Evolutionary conservation across 1,284 basidiomycete genomes (phyloP).

Genomic region (Pseudozyma sp.): DNA sequence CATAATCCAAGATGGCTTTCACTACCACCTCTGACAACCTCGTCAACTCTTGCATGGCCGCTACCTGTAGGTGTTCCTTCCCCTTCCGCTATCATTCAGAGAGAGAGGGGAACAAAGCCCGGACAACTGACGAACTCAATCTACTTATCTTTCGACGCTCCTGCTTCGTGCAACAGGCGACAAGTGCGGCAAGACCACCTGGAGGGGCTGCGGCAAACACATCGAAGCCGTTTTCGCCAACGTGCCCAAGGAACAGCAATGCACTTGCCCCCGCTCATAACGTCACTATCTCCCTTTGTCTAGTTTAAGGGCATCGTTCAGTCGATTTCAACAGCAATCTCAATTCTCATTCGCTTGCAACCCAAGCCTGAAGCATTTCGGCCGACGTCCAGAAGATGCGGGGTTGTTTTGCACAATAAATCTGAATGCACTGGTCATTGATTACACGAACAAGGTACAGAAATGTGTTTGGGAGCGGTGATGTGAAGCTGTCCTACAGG

Average conservation of each 20-base stretch:
- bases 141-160: neutral
- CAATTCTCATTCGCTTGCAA: no score
- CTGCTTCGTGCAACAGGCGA: constrained; percentile 28
- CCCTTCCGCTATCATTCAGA: neutral
- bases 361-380: no score
- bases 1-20: constrained; percentile 22
- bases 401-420: no score
- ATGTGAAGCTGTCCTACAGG: constrained; percentile 10
- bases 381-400: no score
- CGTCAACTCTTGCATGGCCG: constrained; percentile 49
- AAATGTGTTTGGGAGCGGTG: constrained; percentile 1
- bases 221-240: constrained; percentile 46
- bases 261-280: constrained; percentile 49
- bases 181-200: constrained; percentile 60
- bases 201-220: constrained; percentile 53
- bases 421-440: neutral
- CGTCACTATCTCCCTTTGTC: neutral
- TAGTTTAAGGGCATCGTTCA: neutral
- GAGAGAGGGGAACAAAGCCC: neutral
- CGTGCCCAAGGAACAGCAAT: constrained; percentile 42
- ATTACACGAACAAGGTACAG: neutral
- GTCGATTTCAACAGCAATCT: no score
- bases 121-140: constrained; percentile 1
- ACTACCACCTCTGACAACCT: constrained; percentile 13
- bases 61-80: constrained; percentile 32